Base-by-base conservation (phyloP, 148 eudicot genomes). In the Rhododendron kiyosumense region DNA sequence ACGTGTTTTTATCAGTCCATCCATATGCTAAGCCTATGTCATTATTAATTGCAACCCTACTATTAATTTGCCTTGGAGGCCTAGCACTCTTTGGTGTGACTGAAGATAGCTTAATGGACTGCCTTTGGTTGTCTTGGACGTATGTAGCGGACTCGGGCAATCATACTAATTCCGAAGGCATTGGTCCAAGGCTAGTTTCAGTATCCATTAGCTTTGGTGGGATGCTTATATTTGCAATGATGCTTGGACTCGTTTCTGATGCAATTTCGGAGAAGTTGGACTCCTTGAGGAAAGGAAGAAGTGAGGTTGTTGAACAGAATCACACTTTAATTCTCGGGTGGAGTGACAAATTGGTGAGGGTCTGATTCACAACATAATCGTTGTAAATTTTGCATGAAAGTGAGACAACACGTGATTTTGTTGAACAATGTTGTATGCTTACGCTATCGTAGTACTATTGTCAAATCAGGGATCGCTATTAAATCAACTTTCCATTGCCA, bases 231-330 rank as follows among this genome's bases (percentile, higher is more conserved):
- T 92, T 92, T 89, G 94, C 94, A 45, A 89, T 90, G 94, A 92
- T 90, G 94, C 94, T 92, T 87, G 94, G 94, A 84, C 92, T 92
- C 28, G 94, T 92, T 83, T 89, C 94, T 85, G 94, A 92, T 86
- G 91, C 94, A 28, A 92, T 92, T 54, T 92, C 94, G 28, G 94
- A 90, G 89, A 92, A 92, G 86, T 88, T 92, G 3, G 94, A 92
- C 86, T 92, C 94, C 0, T 86, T 92, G 80, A 89, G 94, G 78
- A 92, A 92, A 86, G 94, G 94, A 78, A 92, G 83, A 89, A 92
- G 94, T 83, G 94, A 92, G 92, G 94, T 92, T 82, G 92, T 92
- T 51, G 92, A 90, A 88, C 92, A 87, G 59, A 88, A 92, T 84
- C 94, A 92, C 84, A 92, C 94, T 69, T 89, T 92, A 36, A 90